Conservation (phyloP, 2,329 filamentous ascomycete species). For the Lecanicillium sp. region DNA sequence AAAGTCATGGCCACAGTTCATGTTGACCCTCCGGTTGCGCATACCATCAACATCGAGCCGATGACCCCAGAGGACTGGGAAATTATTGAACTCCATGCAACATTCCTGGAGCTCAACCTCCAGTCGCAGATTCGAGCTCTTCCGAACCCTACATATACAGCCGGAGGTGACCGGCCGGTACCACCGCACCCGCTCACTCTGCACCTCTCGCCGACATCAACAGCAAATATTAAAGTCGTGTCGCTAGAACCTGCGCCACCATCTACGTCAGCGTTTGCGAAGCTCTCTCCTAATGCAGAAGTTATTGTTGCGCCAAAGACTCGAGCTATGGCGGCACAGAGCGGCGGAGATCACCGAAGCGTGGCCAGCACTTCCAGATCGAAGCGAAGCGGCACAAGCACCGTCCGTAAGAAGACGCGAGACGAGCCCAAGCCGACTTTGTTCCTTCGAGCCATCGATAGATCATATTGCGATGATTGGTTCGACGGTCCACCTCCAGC, state of each 20-base stretch:
- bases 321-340: conserved; percentile 59
- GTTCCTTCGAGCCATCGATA: conserved; percentile 75
- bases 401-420: conserved; percentile 48
- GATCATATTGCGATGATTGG: conserved; percentile 60
- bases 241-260: conserved; percentile 70
- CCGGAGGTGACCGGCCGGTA: conserved; percentile 39
- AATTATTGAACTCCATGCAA: conserved; percentile 95
- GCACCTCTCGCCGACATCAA: conserved; percentile 90
- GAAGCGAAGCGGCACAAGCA: conserved; percentile 71
- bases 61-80: conserved; percentile 96
- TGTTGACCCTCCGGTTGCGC: conserved; percentile 80
- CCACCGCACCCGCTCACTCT: conserved; percentile 74
- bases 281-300: conserved; percentile 88
- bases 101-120: conserved; percentile 89
- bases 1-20: conserved; percentile 68
- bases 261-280: conserved; percentile 69
- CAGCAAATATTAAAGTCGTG: conserved; percentile 80
- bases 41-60: conserved; percentile 95
- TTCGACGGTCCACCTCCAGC: conserved; percentile 61
- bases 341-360: conserved; percentile 67
- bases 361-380: conserved; percentile 71
- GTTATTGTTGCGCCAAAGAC: conserved; percentile 96
- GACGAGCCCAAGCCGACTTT: conserved; percentile 61
- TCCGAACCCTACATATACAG: conserved; percentile 68
- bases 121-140: conserved; percentile 87